Evolutionary conservation across 768 basidiomycete genomes (phyloP).

Genomic region (Russula olivacea): DNA sequence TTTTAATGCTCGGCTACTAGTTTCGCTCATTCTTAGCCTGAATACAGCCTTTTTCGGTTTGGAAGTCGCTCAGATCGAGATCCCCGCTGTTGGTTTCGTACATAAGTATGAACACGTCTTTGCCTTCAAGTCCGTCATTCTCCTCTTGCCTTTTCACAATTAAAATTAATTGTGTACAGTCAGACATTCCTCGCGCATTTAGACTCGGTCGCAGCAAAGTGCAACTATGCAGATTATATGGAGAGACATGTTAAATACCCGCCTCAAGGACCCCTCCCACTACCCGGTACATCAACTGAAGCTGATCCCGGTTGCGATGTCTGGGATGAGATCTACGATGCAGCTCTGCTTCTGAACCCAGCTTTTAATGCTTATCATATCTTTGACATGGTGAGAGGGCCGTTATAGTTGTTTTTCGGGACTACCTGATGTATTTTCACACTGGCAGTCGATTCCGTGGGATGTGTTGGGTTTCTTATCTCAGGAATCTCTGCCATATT

Average conservation of each 20-base stretch:
- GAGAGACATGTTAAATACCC: constrained; percentile 59
- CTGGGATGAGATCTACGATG: constrained; percentile 59
- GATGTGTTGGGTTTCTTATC: constrained; percentile 42
- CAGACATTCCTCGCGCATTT: constrained; percentile 56
- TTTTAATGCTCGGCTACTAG: neutral
- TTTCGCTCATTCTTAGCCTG: neutral
- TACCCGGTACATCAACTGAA: constrained; percentile 51
- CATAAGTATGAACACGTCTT: constrained; percentile 68
- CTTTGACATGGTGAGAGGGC: constrained; percentile 50
- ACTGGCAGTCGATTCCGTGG: constrained; percentile 67
- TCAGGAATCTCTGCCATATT: neutral
- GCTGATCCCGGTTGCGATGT: constrained; percentile 53
- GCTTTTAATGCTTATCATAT: constrained; percentile 76
- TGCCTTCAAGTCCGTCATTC: constrained; percentile 54
- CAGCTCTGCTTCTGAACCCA: constrained; percentile 53
- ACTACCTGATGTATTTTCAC: neutral
- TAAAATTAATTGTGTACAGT: constrained; percentile 32
- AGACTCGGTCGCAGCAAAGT: constrained; percentile 44
- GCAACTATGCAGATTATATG: constrained; percentile 59
- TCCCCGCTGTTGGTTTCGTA: constrained; percentile 69
- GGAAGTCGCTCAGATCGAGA: constrained; percentile 59
- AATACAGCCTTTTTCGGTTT: constrained; percentile 51
- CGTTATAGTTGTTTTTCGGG: neutral
- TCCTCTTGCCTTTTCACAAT: neutral
- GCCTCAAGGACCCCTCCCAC: constrained; percentile 55